Evolutionary conservation across 306 rosid species (phyloP).

Genomic region (Lathyrus aphaca): DNA sequence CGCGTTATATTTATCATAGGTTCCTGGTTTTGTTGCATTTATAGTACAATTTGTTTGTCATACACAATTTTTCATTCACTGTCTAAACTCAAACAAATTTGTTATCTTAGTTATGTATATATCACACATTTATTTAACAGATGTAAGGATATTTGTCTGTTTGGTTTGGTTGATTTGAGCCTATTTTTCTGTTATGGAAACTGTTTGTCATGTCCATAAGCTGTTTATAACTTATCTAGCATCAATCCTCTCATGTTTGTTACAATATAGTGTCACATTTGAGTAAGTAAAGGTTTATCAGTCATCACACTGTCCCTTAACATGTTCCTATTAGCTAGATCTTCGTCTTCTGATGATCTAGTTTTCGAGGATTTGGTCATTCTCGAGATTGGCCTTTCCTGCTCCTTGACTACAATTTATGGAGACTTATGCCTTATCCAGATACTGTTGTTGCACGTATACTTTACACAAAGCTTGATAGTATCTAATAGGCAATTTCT

Average conservation of each 20-base stretch:
- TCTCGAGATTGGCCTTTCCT: conserved; percentile 2
- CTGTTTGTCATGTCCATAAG: background rate
- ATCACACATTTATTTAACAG: conserved; percentile 8
- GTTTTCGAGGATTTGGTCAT: background rate
- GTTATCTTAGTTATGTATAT: conserved; percentile 16
- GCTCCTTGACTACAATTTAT: conserved; percentile 2
- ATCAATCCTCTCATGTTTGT: conserved; percentile 2
- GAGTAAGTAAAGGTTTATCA: background rate
- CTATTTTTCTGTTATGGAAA: background rate
- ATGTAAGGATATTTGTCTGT: conserved; percentile 21
- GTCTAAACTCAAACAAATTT: conserved; percentile 26
- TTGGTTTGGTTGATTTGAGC: background rate
- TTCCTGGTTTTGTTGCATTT: conserved; percentile 8
- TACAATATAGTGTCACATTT: background rate
- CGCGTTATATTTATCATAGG: conserved; percentile 31
- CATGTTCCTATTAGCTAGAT: background rate
- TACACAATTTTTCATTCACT: conserved; percentile 25
- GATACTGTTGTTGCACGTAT: too few species aligned
- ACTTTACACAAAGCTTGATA: too few species aligned
- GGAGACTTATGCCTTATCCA: background rate
- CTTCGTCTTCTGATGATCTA: conserved; percentile 4
- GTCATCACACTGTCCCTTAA: background rate
- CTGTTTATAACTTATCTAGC: background rate
- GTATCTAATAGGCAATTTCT: too few species aligned
- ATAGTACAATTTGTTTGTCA: conserved; percentile 27